Percentiles rank a stretch among this genome's conserved stretches.
Conservation (phyloP, 352 stramenopile species). For the Aphanomyces cochlioides region DNA sequence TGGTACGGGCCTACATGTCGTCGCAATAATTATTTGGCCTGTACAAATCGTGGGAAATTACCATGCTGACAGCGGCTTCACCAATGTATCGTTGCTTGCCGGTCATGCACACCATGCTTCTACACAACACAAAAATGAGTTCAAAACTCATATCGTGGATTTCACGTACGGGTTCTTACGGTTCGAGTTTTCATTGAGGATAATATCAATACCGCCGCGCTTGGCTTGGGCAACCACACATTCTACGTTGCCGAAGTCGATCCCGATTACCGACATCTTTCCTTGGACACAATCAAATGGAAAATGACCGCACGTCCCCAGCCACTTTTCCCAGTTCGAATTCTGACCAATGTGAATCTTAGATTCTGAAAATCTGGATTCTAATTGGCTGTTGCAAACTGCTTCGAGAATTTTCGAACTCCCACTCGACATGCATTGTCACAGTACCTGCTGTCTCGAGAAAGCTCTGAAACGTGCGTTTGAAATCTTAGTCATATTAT, state of each 20-base stretch:
- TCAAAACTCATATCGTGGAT: not conserved
- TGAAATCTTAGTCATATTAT: slow-evolving; percentile 1
- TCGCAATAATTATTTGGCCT: slow-evolving; percentile 16
- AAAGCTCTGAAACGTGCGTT: not conserved
- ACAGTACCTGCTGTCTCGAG: not conserved
- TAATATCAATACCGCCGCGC: slow-evolving; percentile 96
- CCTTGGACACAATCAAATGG: slow-evolving; percentile 21
- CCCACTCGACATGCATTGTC: slow-evolving; percentile 4
- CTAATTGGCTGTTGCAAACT: not conserved
- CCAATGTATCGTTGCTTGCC: slow-evolving; percentile 93
- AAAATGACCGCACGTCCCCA: slow-evolving; percentile 22
- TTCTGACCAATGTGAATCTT: not conserved
- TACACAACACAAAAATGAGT: slow-evolving; percentile 26
- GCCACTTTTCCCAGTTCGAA: slow-evolving; percentile 17
- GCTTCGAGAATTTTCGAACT: slow-evolving; percentile 21
- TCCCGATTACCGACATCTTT: slow-evolving; percentile 94
- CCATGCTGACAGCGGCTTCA: slow-evolving; percentile 86
- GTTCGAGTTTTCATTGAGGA: slow-evolving; percentile 99
- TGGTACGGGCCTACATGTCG: slow-evolving; percentile 71
- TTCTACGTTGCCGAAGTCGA: slow-evolving; percentile 96
- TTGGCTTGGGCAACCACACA: slow-evolving; percentile 95
- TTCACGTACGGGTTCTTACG: slow-evolving; percentile 92
- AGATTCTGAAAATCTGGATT: not conserved
- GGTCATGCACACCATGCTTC: slow-evolving; percentile 82
- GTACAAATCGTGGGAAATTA: slow-evolving; percentile 31